phyloP scores from a whole-genome alignment of 345 rosid species.

The Diplotaxis tenuifolia region DNA sequence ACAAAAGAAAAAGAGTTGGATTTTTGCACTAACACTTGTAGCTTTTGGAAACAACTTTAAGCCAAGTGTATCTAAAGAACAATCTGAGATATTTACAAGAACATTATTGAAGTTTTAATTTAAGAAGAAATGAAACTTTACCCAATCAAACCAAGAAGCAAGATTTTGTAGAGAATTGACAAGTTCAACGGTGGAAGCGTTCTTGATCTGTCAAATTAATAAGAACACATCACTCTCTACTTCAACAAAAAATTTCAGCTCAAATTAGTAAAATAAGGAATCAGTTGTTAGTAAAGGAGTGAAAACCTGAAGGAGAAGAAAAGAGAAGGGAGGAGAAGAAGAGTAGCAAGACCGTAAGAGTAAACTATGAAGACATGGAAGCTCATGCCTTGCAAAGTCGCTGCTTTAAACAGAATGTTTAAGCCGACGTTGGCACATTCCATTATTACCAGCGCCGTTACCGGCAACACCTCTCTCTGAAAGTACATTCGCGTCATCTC shows the following conservation, averaged over 20 bases:
- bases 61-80: constrained; percentile 24
- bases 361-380: constrained; percentile 73
- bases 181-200: constrained; percentile 68
- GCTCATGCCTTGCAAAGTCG: constrained; percentile 75
- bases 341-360: constrained; percentile 76
- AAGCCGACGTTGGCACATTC: constrained; percentile 65
- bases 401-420: constrained; percentile 88
- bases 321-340: constrained; percentile 79
- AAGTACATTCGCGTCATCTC: constrained; percentile 47
- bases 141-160: constrained; percentile 84
- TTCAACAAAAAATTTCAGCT: constrained; percentile 1
- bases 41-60: constrained; percentile 31
- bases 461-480: constrained; percentile 59
- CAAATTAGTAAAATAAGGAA: background rate
- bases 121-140: constrained; percentile 31
- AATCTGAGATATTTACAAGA: no score
- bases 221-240: background rate
- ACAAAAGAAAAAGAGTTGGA: background rate
- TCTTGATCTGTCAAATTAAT: constrained; percentile 56
- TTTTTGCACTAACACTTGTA: constrained; percentile 17
- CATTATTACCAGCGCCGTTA: constrained; percentile 63
- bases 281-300: no score
- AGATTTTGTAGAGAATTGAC: constrained; percentile 62
- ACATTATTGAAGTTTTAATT: no score
- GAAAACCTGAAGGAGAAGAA: constrained; percentile 65